These are phyloP conservation scores for Herpetospermum pedunculosum DNA, from an alignment of 306 rosid species.

Conservation along the genomic window DNA sequence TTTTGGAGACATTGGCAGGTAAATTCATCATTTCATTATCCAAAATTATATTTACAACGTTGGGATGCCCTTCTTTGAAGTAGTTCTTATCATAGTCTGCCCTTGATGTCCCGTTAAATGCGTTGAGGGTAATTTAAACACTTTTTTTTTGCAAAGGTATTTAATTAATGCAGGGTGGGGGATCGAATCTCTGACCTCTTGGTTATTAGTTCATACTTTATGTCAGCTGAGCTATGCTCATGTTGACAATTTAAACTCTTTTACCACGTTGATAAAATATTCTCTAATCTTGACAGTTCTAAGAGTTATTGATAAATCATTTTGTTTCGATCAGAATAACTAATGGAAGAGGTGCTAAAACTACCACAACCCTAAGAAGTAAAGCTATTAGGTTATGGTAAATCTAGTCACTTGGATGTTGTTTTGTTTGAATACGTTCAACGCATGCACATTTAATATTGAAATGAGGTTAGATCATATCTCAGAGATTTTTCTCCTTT, in stretches of 20 bases:
- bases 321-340: background rate
- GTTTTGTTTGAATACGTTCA: background rate
- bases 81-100: background rate
- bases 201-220: no score
- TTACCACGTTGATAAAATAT: background rate
- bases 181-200: no score
- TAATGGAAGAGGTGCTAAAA: background rate
- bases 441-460: background rate
- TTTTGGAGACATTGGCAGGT: constrained; percentile 97
- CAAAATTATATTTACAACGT: background rate
- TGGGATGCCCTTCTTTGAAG: background rate
- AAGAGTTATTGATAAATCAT: background rate
- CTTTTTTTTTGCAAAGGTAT: no score
- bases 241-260: no score
- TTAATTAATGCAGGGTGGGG: no score
- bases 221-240: no score
- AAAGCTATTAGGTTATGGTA: background rate
- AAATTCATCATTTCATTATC: constrained; percentile 1
- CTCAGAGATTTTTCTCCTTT: background rate
- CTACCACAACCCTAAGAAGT: background rate
- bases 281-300: background rate
- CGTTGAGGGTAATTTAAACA: background rate
- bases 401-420: background rate
- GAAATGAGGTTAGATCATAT: background rate
- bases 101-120: background rate